phyloP scores from a whole-genome alignment of 2,329 filamentous ascomycete genomes.

The Gremmenia infestans region DNA sequence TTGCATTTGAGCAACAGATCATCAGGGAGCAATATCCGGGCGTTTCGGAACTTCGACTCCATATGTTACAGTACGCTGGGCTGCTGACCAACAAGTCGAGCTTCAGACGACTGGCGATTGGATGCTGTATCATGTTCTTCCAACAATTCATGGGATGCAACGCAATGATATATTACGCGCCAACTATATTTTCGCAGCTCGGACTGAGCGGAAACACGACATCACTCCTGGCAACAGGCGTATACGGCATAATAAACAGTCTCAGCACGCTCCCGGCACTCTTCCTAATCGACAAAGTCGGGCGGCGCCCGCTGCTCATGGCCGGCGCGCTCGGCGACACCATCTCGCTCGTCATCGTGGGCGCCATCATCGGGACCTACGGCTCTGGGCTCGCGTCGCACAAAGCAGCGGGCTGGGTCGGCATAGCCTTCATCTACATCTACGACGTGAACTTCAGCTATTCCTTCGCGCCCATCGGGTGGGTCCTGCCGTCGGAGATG shows the following conservation, averaged over 20 bases:
- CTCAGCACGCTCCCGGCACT: constrained; percentile 38
- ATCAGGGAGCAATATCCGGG: constrained; percentile 45
- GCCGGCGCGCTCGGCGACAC: constrained; percentile 45
- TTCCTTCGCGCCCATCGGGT: constrained; percentile 45
- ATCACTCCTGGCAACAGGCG: constrained; percentile 51
- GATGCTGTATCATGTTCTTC: constrained; percentile 29
- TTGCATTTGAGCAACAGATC: constrained; percentile 51
- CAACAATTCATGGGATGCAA: constrained; percentile 30
- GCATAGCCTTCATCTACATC: constrained; percentile 53
- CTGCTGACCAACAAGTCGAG: constrained; percentile 15
- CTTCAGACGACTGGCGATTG: constrained; percentile 20
- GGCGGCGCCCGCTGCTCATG: constrained; percentile 37
- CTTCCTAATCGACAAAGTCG: constrained; percentile 27
- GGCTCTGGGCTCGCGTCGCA: constrained; percentile 42
- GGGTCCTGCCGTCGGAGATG: constrained; percentile 54
- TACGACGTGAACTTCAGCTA: constrained; percentile 41
- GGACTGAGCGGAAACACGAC: constrained; percentile 40
- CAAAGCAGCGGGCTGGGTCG: constrained; percentile 50
- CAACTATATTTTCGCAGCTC: constrained; percentile 41
- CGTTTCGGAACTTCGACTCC: constrained; percentile 11
- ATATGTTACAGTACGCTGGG: constrained; percentile 15
- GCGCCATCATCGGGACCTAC: constrained; percentile 46
- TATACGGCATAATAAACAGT: constrained; percentile 52
- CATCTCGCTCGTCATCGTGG: constrained; percentile 51
- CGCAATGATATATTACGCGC: constrained; percentile 37